Evolutionary conservation across 768 basidiomycete genomes (phyloP).

Genomic region (Ramaria sp.): DNA sequence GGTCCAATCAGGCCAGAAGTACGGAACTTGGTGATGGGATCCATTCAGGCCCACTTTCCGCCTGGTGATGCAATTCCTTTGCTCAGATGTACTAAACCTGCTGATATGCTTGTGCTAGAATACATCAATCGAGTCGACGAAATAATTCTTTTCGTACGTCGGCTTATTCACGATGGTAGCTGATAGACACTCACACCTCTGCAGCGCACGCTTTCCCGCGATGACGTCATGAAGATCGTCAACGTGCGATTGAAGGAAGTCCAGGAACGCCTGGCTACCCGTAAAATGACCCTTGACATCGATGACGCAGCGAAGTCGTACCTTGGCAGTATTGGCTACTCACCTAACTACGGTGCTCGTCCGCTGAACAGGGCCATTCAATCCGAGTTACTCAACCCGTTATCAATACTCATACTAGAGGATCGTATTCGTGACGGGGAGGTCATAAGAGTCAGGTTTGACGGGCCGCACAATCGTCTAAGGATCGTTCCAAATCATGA

Average conservation of each 20-base stretch:
- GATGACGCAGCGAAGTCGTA: conserved; percentile 70
- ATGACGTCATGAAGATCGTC: conserved; percentile 76
- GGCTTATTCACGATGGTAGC: conserved; percentile 7
- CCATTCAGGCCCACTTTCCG: conserved; percentile 79
- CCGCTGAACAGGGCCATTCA: conserved; percentile 90
- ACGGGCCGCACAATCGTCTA: conserved; percentile 72
- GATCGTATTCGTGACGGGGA: conserved; percentile 79
- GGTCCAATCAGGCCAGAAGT: conserved; percentile 57
- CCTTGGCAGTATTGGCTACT: conserved; percentile 68
- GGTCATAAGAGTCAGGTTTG: conserved; percentile 61
- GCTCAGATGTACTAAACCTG: background rate
- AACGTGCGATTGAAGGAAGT: conserved; percentile 82
- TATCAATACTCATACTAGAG: conserved; percentile 77
- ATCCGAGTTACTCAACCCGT: conserved; percentile 83
- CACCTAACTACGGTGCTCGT: conserved; percentile 79
- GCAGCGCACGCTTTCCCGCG: conserved; percentile 69
- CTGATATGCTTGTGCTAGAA: conserved; percentile 28
- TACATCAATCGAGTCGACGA: conserved; percentile 88
- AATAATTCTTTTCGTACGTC: conserved; percentile 63
- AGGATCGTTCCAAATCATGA: conserved; percentile 78
- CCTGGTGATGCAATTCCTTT: conserved; percentile 25
- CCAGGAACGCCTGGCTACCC: conserved; percentile 63
- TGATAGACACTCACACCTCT: conserved; percentile 12
- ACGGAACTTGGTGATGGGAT: conserved; percentile 58
- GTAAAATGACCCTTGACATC: conserved; percentile 73